Base-by-base conservation (phyloP, 192 early-diverging fungal species). In the Entomortierella parvispora region DNA sequence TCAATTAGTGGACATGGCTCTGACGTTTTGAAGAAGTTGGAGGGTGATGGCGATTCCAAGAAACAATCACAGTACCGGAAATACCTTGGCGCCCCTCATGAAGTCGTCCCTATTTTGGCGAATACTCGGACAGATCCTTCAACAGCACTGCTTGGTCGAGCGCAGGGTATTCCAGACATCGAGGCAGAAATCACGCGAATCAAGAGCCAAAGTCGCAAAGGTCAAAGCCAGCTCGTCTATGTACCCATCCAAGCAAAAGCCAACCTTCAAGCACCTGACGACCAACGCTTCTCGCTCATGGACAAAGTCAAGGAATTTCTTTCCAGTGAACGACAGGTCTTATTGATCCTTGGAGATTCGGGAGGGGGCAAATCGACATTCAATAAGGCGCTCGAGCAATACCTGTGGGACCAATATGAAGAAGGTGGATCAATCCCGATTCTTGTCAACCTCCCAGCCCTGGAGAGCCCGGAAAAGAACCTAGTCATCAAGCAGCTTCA, bases 351-450 rank as follows among this genome's bases (percentile, higher is more conserved):
- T n/a, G 56, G 56, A 1, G 56, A 58, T 14, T 58, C 56, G 23
- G 56, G 56, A 12, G 34, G 20, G 4, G 56, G 56, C 1, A 58
- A 58, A 42, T 58, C 56, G 22, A 43, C 22, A 4, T 58, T 58
- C 34, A 58, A 58, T 34, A 15, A 23, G 4, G 9, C 22, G 8
- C 20, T 58, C 1, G 56, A 58, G 17, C 10, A 20, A 2, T 5
- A 25, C 1, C 56, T 58, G 2, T 58, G 56, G 56, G 15, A 4
- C 18, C 20, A 23, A 0, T 58, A 58, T 14, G 42, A 58, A 23
- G 4, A 2, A 2, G 56, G 34, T 4, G 56, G 56, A 8, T 12
- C 20, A 2, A 58, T 58, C 2, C 56, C 56, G 4, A 7, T 58
- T 0, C n/a, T 42, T 22, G 42, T 43, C 56, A 58, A 58, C 56